These are phyloP conservation scores for Tubosaeta sp. DNA, from an alignment of 768 basidiomycete genomes.

Conservation along the genomic window DNA sequence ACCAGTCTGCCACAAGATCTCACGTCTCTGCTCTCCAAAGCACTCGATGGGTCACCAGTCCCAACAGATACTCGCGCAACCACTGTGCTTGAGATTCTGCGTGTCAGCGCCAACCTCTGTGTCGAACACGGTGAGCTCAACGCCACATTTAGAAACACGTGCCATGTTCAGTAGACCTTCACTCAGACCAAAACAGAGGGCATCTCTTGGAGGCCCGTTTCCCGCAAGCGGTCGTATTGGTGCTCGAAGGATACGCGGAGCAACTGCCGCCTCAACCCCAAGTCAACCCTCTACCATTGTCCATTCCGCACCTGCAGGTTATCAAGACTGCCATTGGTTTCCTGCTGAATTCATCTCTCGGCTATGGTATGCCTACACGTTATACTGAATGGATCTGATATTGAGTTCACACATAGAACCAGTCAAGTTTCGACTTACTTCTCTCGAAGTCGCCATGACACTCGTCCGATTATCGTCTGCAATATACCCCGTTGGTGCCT, in stretches of 20 bases:
- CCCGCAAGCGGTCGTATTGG: constrained; percentile 59
- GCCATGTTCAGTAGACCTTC: constrained; percentile 1
- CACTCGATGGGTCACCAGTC: constrained; percentile 46
- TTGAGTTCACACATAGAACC: constrained; percentile 46
- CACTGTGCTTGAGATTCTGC: constrained; percentile 63
- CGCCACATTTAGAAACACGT: not conserved
- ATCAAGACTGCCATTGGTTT: constrained; percentile 77
- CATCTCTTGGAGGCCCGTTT: constrained; percentile 66
- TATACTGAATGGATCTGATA: constrained; percentile 1
- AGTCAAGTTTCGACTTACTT: constrained; percentile 62
- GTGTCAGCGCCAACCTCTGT: constrained; percentile 79
- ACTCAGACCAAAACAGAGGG: constrained; percentile 69
- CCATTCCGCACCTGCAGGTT: constrained; percentile 62
- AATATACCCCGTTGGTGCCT: constrained; percentile 71
- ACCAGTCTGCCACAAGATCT: constrained; percentile 63
- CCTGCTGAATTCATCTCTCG: constrained; percentile 72
- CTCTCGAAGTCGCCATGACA: constrained; percentile 63
- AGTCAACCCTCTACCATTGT: constrained; percentile 46
- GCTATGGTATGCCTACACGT: constrained; percentile 54
- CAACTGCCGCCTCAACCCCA: constrained; percentile 36
- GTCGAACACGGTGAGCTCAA: constrained; percentile 67
- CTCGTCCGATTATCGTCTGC: constrained; percentile 63
- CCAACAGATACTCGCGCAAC: constrained; percentile 44
- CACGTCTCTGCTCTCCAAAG: constrained; percentile 53
- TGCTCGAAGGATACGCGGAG: constrained; percentile 63